Evolutionary conservation across 1,284 basidiomycete genomes (phyloP), one percentile per base, ranked within the genome.

Genomic region (Cutaneotrichosporon dermatis): DNA sequence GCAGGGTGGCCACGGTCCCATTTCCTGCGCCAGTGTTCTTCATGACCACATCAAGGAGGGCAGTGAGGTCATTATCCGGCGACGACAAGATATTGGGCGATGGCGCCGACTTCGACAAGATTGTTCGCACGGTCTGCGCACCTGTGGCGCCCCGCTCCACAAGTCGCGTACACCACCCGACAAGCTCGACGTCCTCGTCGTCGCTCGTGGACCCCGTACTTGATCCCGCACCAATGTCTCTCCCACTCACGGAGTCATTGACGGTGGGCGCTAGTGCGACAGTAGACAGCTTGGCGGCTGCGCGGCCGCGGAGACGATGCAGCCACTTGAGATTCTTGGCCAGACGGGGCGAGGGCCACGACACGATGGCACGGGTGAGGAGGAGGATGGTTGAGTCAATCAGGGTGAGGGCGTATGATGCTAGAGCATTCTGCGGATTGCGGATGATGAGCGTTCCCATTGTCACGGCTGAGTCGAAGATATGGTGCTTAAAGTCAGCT

Each of bases 381-480:
- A 69, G 58, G 3, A 58, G 48, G 42, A 68, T 68, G 4, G 64
- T 61, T 33, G 55, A 59, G 46, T 69, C 63, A 43, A 73, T 66
- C 42, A 68, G 66, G n/a, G 55, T 58, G 6, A 68, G 51, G n/a
- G 65, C 65, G 42, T 67, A 66, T 6, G 59, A 43, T 8, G 69
- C 61, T 5, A 73, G 59, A 7, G 61, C 53, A 25, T 63, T 68
- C 3, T 55, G 59, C 3, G 71, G 69, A 35, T 66, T 60, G 9
- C 59, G 61, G 16, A 73, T 63, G 42, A 69, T 60, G 16, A 70
- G 52, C 12, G 69, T 69, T 12, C 69, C 69, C 9, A 69, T 58
- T 49, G 69, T 70, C 3, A 71, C 68, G 4, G 70, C 71, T 2
- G 66, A 64, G n/a, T 68, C 69, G 55, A 69, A 71, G 8, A 65